phyloP scores from a whole-genome alignment of 768 basidiomycete genomes.

The Mycena chlorophos region DNA sequence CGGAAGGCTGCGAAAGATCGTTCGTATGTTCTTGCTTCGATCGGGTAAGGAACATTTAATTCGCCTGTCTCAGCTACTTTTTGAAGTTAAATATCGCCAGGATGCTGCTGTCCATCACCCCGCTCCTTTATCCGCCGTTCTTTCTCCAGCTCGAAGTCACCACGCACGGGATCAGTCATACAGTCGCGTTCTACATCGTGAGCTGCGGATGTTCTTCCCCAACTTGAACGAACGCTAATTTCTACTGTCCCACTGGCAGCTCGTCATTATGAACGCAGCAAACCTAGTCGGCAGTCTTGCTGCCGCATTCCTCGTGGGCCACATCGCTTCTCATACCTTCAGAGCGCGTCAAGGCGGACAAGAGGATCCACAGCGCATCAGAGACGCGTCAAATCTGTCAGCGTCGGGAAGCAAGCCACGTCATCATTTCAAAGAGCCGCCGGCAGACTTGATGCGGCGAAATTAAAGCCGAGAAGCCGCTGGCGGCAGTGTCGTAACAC shows the following conservation, averaged over 20 bases:
- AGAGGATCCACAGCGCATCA: too few relatives aligned
- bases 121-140: constrained; percentile 53
- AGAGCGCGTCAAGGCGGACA: too few relatives aligned
- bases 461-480: too few relatives aligned
- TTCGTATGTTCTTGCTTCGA: constrained; percentile 43
- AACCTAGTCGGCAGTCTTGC: constrained; percentile 37
- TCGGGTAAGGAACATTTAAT: constrained; percentile 41
- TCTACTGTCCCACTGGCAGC: constrained; percentile 26
- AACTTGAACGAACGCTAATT: neutral
- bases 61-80: neutral
- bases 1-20: constrained; percentile 41
- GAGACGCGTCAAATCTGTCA: too few relatives aligned
- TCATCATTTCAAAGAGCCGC: too few relatives aligned
- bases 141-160: constrained; percentile 57
- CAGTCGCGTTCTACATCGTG: constrained; percentile 59
- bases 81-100: constrained; percentile 20
- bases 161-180: constrained; percentile 43
- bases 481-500: too few relatives aligned
- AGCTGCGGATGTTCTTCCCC: constrained; percentile 15
- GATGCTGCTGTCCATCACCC: constrained; percentile 35
- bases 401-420: too few relatives aligned
- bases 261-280: constrained; percentile 40
- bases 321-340: constrained; percentile 34
- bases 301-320: constrained; percentile 36
- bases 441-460: too few relatives aligned